Conservation (phyloP, 768 basidiomycete species). For the Suillus alpinus region DNA sequence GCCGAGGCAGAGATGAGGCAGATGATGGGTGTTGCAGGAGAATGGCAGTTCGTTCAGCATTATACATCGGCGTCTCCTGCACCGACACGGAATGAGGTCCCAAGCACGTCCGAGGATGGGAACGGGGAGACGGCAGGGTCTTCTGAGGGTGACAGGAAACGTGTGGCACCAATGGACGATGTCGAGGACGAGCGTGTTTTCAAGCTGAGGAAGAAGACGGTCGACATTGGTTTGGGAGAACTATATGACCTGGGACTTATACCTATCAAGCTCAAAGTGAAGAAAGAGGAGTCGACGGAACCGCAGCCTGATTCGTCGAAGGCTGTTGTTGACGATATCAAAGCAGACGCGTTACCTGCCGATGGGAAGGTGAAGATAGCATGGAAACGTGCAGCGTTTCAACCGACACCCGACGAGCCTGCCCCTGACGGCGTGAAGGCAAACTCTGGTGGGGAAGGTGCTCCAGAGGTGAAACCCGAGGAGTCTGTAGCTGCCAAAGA, state of each 20-base stretch:
- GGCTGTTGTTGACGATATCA: constrained; percentile 8
- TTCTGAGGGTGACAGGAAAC: constrained; percentile 38
- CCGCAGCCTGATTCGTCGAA: constrained; percentile 5
- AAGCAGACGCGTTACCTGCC: constrained; percentile 10
- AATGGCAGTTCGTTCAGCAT: constrained; percentile 69
- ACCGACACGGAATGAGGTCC: neutral
- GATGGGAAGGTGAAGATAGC: constrained; percentile 31
- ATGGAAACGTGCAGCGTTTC: constrained; percentile 29
- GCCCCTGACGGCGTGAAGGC: neutral
- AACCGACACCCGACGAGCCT: neutral
- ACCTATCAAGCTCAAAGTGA: constrained; percentile 58
- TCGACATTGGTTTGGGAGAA: constrained; percentile 63
- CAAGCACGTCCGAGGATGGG: neutral
- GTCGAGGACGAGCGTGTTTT: constrained; percentile 48
- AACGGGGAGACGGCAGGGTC: constrained; percentile 14
- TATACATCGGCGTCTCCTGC: constrained; percentile 25
- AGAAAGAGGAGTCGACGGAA: constrained; percentile 38
- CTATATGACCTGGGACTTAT: constrained; percentile 80
- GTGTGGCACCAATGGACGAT: constrained; percentile 46
- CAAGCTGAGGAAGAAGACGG: constrained; percentile 66
- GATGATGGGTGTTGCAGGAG: constrained; percentile 69
- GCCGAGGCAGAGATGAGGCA: constrained; percentile 58
- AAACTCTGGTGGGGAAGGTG: constrained; percentile 13
- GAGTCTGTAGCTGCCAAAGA: neutral
- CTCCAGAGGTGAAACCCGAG: neutral